A percentile compares a stretch with the other conserved stretches of the same genome.
phyloP scores from a whole-genome alignment of 2,329 filamentous ascomycete genomes.

The Dactylella cylindrospora region DNA sequence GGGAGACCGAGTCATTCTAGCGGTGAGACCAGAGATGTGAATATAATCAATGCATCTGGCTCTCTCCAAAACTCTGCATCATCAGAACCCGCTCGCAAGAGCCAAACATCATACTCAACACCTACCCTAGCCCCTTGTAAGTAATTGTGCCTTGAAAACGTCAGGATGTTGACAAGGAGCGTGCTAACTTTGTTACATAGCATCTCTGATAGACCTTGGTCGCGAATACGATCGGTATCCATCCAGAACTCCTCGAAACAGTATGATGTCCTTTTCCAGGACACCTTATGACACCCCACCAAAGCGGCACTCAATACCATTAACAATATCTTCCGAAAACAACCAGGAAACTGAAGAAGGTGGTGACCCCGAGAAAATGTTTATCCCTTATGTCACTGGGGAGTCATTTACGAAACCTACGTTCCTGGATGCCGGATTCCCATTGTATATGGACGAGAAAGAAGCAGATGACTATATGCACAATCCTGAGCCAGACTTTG shows the following conservation, averaged over 20 bases:
- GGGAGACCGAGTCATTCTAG: slow-evolving; percentile 24
- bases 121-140: too few species aligned
- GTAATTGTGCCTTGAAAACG: too few species aligned
- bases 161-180: too few species aligned
- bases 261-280: slow-evolving; percentile 17
- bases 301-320: slow-evolving; percentile 24
- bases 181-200: slow-evolving; percentile 7
- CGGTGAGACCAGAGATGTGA: slow-evolving; percentile 1
- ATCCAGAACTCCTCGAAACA: slow-evolving; percentile 30
- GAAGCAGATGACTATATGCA: slow-evolving; percentile 61
- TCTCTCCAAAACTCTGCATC: slow-evolving; percentile 13
- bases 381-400: slow-evolving; percentile 7
- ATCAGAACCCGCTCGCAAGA: slow-evolving; percentile 10
- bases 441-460: slow-evolving; percentile 57
- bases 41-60: background rate
- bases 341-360: background rate
- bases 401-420: slow-evolving; percentile 46
- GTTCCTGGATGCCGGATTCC: slow-evolving; percentile 53
- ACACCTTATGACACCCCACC: slow-evolving; percentile 25
- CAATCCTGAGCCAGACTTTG: slow-evolving; percentile 58
- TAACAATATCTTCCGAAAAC: background rate
- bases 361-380: slow-evolving; percentile 29
- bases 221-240: slow-evolving; percentile 41
- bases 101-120: slow-evolving; percentile 6
- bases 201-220: slow-evolving; percentile 36